A percentile compares a stretch with the other conserved stretches of the same genome.
phyloP scores from a whole-genome alignment of 768 basidiomycete species.

The Vararia minispora region DNA sequence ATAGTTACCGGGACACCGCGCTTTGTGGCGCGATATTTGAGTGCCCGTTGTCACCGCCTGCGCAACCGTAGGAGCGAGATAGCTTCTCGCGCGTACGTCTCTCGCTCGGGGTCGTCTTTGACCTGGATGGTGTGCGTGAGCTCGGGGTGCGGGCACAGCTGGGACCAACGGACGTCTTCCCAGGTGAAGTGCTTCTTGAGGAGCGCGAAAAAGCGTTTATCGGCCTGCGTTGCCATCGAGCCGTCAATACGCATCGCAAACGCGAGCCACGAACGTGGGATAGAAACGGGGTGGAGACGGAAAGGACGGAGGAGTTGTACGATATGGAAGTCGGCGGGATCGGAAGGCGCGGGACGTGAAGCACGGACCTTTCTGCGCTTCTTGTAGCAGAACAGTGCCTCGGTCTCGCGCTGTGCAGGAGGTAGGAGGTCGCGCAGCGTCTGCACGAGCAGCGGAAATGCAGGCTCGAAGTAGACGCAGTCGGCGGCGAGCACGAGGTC shows the following conservation, averaged over 20 bases:
- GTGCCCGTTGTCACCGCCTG: slow-evolving; percentile 6
- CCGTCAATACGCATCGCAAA: no score
- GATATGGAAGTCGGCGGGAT: not conserved
- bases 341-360: not conserved
- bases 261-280: no score
- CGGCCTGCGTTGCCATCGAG: slow-evolving; percentile 72
- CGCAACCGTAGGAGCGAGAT: slow-evolving; percentile 52
- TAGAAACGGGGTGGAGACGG: no score
- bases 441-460: slow-evolving; percentile 77
- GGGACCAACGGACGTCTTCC: slow-evolving; percentile 36
- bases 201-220: slow-evolving; percentile 75
- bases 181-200: slow-evolving; percentile 72
- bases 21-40: no score
- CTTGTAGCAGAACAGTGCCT: slow-evolving; percentile 88
- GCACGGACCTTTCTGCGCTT: slow-evolving; percentile 74
- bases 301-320: not conserved
- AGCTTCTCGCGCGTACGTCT: slow-evolving; percentile 48
- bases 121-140: slow-evolving; percentile 28
- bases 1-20: no score
- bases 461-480: slow-evolving; percentile 92
- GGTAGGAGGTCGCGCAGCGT: slow-evolving; percentile 56
- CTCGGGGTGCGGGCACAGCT: not conserved
- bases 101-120: slow-evolving; percentile 47
- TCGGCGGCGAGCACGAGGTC: slow-evolving; percentile 83
- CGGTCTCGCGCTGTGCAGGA: slow-evolving; percentile 25